Conservation (phyloP, 1,284 basidiomycete genomes). For the Fistulinella cinereoalba region DNA sequence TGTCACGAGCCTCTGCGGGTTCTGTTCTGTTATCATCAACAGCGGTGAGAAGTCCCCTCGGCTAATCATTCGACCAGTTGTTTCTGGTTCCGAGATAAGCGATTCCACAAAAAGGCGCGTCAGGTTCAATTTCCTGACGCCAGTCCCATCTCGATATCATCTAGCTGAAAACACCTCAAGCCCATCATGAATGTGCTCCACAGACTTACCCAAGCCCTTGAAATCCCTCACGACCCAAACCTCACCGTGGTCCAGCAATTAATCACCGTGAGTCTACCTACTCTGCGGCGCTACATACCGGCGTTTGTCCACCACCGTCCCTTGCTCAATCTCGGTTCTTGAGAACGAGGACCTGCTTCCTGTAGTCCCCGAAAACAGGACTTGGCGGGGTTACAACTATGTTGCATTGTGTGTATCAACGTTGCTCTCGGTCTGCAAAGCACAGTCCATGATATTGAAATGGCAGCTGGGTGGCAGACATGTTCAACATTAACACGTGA, state of each 20-base stretch:
- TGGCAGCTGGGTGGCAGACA: conserved; percentile 73
- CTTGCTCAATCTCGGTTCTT: conserved; percentile 18
- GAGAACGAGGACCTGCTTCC: conserved; percentile 67
- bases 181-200: conserved; percentile 21
- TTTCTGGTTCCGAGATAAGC: conserved; percentile 12
- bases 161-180: background rate
- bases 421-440: background rate
- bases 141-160: conserved; percentile 5
- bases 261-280: conserved; percentile 48
- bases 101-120: conserved; percentile 7
- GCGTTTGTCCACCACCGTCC: conserved; percentile 2
- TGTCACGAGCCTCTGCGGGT: background rate
- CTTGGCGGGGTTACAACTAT: conserved; percentile 63
- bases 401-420: conserved; percentile 54
- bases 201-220: conserved; percentile 35
- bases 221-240: conserved; percentile 50
- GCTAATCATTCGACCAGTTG: background rate
- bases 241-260: conserved; percentile 52
- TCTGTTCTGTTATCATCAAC: background rate
- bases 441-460: conserved; percentile 4
- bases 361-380: conserved; percentile 54
- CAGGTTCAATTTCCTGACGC: background rate
- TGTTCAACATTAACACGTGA: conserved; percentile 78
- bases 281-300: conserved; percentile 9
- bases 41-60: background rate